These are phyloP conservation scores for Chloranthus sessilifolius DNA, from an alignment of 164 flowering plant species.

Conservation along the genomic window DNA sequence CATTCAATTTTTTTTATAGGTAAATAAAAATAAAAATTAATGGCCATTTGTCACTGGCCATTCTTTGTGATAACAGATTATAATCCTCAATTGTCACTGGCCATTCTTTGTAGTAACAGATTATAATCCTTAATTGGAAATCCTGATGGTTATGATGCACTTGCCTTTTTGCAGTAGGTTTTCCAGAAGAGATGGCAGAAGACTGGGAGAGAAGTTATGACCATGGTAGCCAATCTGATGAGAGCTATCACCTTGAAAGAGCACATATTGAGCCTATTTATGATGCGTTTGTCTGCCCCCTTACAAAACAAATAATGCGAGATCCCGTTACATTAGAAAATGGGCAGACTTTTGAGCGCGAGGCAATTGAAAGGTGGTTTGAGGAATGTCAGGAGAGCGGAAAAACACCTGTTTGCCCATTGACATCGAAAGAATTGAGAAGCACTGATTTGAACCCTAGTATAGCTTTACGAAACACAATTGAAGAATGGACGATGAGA, in stretches of 20 bases:
- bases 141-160: too few relatives aligned
- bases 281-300: slow-evolving; percentile 88
- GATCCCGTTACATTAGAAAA: slow-evolving; percentile 91
- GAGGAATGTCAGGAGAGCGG: slow-evolving; percentile 75
- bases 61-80: too few relatives aligned
- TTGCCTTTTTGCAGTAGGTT: background rate
- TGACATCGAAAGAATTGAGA: slow-evolving; percentile 62
- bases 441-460: slow-evolving; percentile 81
- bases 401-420: slow-evolving; percentile 72
- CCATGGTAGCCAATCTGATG: slow-evolving; percentile 67
- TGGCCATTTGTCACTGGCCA: too few relatives aligned
- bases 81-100: too few relatives aligned
- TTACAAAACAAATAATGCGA: slow-evolving; percentile 86
- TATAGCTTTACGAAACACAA: slow-evolving; percentile 74
- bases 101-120: too few relatives aligned
- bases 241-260: slow-evolving; percentile 61
- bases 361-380: slow-evolving; percentile 95
- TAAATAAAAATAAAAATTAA: too few relatives aligned
- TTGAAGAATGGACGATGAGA: slow-evolving; percentile 91
- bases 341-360: slow-evolving; percentile 88
- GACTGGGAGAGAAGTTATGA: slow-evolving; percentile 69
- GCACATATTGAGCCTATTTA: slow-evolving; percentile 74
- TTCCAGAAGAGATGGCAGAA: slow-evolving; percentile 47
- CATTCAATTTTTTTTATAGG: too few relatives aligned
- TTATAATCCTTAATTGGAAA: too few relatives aligned